Base-by-base conservation (phyloP, 768 basidiomycete species). In the Lentinus tigrinus region DNA sequence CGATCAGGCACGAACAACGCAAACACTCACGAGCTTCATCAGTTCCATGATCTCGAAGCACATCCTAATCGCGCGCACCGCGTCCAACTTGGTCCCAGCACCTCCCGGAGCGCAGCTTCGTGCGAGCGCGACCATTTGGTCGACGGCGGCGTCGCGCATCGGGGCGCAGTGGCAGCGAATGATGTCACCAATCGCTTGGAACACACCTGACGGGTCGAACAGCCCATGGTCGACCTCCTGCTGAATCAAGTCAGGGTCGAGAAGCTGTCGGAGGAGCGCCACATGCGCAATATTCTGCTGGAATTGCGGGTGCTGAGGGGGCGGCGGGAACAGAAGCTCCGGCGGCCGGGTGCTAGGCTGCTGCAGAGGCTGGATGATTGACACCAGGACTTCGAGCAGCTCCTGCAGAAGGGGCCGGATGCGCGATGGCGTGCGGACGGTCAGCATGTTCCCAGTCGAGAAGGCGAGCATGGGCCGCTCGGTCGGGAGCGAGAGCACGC, bases 141-240 rank as follows among this genome's bases (percentile, higher is more conserved):
- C 91, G 26, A 97, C 88, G 43, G 85, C 82, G 14, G 77, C 81
- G 73, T 97, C 95, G 36, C 95, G 79, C 87, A 96, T 95, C 14
- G 95, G 95, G 6, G 95, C 95, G 61, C 95, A 96, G 66, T 97
- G 94, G 36, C 85, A 84, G 72, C 95, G 93, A 61, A 96, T 80
- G 17, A 89, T 88, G 61, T 83, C 78, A 14, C 92, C 93, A 58
- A 97, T 86, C 58, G 85, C 84, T 46, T 78, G 70, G 74, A 96
- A 93, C 47, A 95, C 79, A 10, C 85, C 85, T 7, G 85, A 82
- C 24, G 91, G 85, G 74, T 94, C 91, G 69, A 92, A 93, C 9
- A 91, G 74, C 34, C 82, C 80, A 61, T 87, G 87, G 53, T 77
- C 80, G 64, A 94, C 82, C 74, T 95, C 91, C 70, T 91, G 89